phyloP scores from a whole-genome alignment of 208 protist genomes.

The Vickermania spadyakhi region DNA sequence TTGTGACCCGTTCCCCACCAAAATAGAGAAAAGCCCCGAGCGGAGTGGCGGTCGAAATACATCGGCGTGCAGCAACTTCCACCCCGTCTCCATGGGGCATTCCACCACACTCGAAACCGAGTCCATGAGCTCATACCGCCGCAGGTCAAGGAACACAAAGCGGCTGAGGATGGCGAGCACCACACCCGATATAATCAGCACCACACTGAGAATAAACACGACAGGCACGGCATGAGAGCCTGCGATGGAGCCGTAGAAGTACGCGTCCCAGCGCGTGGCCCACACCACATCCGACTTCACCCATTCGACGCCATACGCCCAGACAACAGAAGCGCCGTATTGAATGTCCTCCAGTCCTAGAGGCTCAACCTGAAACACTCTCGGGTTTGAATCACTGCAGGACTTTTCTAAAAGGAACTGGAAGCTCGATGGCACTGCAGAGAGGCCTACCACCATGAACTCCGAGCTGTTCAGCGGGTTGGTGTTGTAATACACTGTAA shows the following conservation, averaged over 20 bases:
- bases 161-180: conserved; percentile 94
- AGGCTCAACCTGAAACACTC: too few relatives aligned
- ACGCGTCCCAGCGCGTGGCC: conserved; percentile 96
- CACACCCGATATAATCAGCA: conserved; percentile 76
- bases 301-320: conserved; percentile 88
- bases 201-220: conserved; percentile 92
- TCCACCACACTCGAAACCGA: conserved; percentile 37
- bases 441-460: conserved; percentile 68
- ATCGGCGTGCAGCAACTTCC: conserved; percentile 97
- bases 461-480: conserved; percentile 10
- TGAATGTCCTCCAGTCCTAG: conserved; percentile 24
- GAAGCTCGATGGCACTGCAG: conserved; percentile 38
- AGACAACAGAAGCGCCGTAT: conserved; percentile 24
- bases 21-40: conserved; percentile 76
- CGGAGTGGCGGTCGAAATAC: conserved; percentile 93
- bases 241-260: conserved; percentile 79
- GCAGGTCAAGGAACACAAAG: conserved; percentile 94
- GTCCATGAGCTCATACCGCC: conserved; percentile 82
- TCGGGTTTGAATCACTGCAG: conserved; percentile 2
- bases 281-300: conserved; percentile 72
- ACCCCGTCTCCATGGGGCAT: conserved; percentile 86
- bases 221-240: conserved; percentile 93
- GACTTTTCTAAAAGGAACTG: conserved; percentile 8
- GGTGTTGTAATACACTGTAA: conserved; percentile 63
- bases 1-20: conserved; percentile 93